Evolutionary conservation across 2,329 filamentous ascomycete genomes (phyloP), one percentile per base, ranked within the genome.

Genomic region (Aspergillus brunneoviolaceus): DNA sequence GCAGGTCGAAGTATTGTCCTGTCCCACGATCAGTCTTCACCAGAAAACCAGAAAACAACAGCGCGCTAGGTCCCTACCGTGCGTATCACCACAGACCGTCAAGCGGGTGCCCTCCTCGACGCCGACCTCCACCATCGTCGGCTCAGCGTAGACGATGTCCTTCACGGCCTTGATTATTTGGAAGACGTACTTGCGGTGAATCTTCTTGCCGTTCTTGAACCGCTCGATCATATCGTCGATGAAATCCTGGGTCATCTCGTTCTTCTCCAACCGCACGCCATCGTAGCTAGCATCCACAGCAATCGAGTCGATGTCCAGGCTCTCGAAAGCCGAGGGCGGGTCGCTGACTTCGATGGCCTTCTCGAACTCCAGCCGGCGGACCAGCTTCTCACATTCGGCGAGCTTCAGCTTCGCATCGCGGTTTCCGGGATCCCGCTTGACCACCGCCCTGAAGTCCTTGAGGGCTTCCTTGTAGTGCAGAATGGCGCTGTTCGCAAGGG

Each of bases 1-100:
- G 88, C 48, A 99, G 84, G 76, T 99, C 95, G 75, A 96, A 99
- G 80, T 93, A 99, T 84, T 99, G 95, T 50, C 94, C 91, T 93
- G 63, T n/a, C 55, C 11, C 57, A 35, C 35, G 12, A 16, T 49
- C 27, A 60, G 56, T 49, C 45, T 47, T 35, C 14, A 23, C 21
- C 23, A 29, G n/a, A 5, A 25, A 12, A 9, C 21, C 25, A 48
- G 6, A 47, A 47, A n/a, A 27, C 6, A 27, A 51, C 29, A 35
- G 12, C 49, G 35, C 54, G 33, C 11, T 45, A 35, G 21, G 33
- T n/a, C 19, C 61, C 77, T 78, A 91, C 91, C 95, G 75, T 99
- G 95, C 5, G 95, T 99, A 75, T 99, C 95, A 76, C 95, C 95
- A 73, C 95, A 99, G 58, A 99, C 92, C 2, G 95, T 99, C 70